phyloP scores from a whole-genome alignment of 257 asterid genomes.

The Gentiana straminea region DNA sequence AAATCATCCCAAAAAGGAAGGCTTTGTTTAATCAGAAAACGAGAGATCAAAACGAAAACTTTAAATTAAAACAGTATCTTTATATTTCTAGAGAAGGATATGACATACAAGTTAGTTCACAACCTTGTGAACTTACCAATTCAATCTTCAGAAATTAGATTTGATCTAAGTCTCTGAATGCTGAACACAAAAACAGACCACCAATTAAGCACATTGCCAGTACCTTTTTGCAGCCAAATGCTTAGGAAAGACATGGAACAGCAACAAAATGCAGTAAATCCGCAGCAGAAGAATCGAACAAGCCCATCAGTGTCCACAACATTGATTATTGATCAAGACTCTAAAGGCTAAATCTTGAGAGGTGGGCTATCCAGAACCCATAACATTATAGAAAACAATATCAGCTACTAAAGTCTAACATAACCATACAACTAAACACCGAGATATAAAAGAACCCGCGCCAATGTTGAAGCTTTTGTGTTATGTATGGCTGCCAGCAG shows the following conservation, averaged over 20 bases:
- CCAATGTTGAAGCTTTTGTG: slow-evolving; percentile 17
- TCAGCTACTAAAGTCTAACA: slow-evolving; percentile 20
- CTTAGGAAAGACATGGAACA: neutral
- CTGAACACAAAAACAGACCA: slow-evolving; percentile 2
- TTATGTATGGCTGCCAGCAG: slow-evolving; percentile 17
- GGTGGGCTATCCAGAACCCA: slow-evolving; percentile 7
- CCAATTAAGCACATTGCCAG: slow-evolving; percentile 3
- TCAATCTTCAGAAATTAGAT: slow-evolving; percentile 27
- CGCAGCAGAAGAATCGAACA: no score
- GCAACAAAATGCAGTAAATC: neutral
- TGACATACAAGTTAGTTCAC: slow-evolving; percentile 11
- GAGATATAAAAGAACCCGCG: slow-evolving; percentile 10
- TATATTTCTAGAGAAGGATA: slow-evolving; percentile 10
- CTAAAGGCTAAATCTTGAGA: slow-evolving; percentile 1
- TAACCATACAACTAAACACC: slow-evolving; percentile 31
- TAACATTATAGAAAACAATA: slow-evolving; percentile 14
- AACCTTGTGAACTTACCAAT: slow-evolving; percentile 30
- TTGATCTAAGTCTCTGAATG: neutral
- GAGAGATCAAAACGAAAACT: no score
- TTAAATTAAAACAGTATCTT: no score
- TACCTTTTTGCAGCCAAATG: slow-evolving; percentile 2
- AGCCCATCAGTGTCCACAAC: neutral
- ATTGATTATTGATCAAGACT: neutral
- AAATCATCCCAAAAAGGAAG: no score
- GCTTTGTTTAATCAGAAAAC: no score